These are phyloP conservation scores for Pseudonitzschia delicatissima DNA, from an alignment of 108 stramenopile species.

Conservation along the genomic window DNA sequence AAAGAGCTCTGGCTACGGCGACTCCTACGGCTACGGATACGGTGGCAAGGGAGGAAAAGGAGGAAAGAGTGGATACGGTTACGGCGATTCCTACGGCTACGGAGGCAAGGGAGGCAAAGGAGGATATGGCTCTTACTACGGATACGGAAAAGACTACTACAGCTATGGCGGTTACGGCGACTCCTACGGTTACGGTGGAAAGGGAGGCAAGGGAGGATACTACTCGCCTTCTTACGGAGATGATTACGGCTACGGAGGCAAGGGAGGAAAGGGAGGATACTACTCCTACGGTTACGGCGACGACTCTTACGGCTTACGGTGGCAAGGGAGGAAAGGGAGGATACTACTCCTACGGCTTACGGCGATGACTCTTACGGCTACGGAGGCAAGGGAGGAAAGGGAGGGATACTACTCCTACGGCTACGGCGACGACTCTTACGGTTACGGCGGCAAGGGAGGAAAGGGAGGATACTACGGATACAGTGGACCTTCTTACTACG, in stretches of 20 bases:
- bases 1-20: background rate
- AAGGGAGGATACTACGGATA: background rate
- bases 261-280: background rate
- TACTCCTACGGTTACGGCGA: background rate
- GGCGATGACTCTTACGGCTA: too few relatives aligned
- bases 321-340: constrained; percentile 9
- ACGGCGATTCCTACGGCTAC: background rate
- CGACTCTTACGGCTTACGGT: constrained; percentile 3
- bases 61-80: background rate
- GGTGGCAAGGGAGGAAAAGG: background rate
- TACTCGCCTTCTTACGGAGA: background rate
- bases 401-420: too few relatives aligned
- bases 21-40: background rate
- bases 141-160: background rate
- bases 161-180: background rate
- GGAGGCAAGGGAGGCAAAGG: background rate
- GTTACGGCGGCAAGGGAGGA: background rate
- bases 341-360: background rate
- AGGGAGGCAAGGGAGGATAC: background rate
- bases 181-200: background rate
- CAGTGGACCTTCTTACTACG: background rate
- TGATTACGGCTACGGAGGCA: background rate
- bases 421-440: too few relatives aligned
- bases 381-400: background rate
- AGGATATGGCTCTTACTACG: background rate